These are phyloP conservation scores for Spizellomyces sp. DNA, from an alignment of 192 early-diverging fungal genomes.

Conservation along the genomic window DNA sequence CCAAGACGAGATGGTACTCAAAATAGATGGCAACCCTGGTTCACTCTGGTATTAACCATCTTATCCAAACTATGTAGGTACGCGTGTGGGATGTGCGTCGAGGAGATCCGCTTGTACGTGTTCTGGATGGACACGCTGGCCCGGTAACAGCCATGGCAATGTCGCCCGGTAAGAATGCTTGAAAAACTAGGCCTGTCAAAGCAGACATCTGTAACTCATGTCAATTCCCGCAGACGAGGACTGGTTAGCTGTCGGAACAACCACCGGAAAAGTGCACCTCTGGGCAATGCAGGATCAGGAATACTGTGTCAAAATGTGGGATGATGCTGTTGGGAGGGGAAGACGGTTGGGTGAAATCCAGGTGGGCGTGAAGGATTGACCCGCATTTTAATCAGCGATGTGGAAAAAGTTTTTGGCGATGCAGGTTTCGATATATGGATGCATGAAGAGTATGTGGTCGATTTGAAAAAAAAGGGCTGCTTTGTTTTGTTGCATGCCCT, in stretches of 20 bases:
- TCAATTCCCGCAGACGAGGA: neutral
- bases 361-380: too few species aligned
- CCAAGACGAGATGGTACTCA: constrained; percentile 2
- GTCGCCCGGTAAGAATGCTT: neutral
- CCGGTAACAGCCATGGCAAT: constrained; percentile 4
- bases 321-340: neutral
- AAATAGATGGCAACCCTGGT: too few species aligned
- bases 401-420: too few species aligned
- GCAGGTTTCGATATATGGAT: too few species aligned
- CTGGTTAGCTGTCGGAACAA: constrained; percentile 19
- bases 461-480: too few species aligned
- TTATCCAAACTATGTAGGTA: neutral
- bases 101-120: constrained; percentile 6
- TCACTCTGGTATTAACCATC: too few species aligned
- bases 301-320: neutral
- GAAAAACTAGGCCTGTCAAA: neutral
- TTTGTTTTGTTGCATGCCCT: too few species aligned
- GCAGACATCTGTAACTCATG: neutral
- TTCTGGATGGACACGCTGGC: constrained; percentile 3
- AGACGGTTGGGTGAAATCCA: too few species aligned
- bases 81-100: constrained; percentile 22
- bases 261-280: constrained; percentile 5
- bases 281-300: constrained; percentile 2
- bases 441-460: too few species aligned
- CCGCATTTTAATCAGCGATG: too few species aligned